Evolutionary conservation across 352 stramenopile genomes (phyloP), one percentile per base, ranked within the genome.

Genomic region (Pythium vanterpoolii): DNA sequence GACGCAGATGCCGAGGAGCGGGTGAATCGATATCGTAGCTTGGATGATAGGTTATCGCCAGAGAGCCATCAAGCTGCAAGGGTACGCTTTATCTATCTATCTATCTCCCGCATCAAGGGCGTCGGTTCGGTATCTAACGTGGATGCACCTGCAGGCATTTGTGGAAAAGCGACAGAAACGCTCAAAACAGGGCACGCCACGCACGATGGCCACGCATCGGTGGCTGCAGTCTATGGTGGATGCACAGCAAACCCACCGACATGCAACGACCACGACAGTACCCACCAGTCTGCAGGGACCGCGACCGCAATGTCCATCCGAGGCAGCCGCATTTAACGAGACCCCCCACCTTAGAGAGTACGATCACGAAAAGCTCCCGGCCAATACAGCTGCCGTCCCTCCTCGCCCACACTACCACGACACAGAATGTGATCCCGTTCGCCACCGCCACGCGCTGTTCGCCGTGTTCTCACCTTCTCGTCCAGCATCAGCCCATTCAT

Each of bases 151-250:
- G 23, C 43, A 85, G 75, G 79, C 73, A 3, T 89, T 89, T 45
- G 75, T 89, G 26, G 79, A 86, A 46, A 89, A 89, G 53, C 73
- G 79, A 8, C 74, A 73, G 44, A 71, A 71, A 36, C 77, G 79
- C 10, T 48, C 77, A 4, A 52, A 66, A 24, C 80, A 82, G 55
- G 60, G 66, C 36, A 89, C 79, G 1, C 79, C 79, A 0, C 73
- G 79, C 11, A 89, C 79, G 1, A 73, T 84, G 59, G 79, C 79
- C 4, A 89, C 79, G 0, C 77, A 86, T 52, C 68, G 76, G 23
- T 89, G 79, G 79, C 71, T 89, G 18, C 75, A 79, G 53, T 83
- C 78, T 5, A 61, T 87, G 46, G 74, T 42, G n/a, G 43, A 50
- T 26, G 36, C 34, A 30, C 24, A 19, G 5, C 44, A n/a, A 54